A percentile compares a stretch with the other conserved stretches of the same genome.
Conservation (phyloP, 1,284 basidiomycete genomes). For the Irpex sp. region DNA sequence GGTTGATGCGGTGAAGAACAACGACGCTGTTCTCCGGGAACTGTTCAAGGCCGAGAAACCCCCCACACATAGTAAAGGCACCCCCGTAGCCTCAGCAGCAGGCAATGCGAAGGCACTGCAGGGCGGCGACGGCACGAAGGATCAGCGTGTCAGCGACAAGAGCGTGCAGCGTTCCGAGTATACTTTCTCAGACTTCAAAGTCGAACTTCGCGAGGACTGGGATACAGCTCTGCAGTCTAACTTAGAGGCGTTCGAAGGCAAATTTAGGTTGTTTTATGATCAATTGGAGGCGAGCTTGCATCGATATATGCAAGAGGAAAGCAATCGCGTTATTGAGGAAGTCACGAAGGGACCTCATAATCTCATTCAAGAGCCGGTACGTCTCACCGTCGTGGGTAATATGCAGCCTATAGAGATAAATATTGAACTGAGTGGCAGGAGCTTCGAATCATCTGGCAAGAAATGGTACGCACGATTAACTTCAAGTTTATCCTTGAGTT, state of each 20-base stretch:
- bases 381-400: neutral
- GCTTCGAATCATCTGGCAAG: constrained; percentile 7
- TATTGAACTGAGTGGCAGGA: neutral
- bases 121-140: neutral
- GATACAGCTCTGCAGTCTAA: constrained; percentile 23
- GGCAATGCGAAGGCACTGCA: neutral
- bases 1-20: constrained; percentile 8
- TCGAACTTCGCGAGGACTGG: constrained; percentile 22
- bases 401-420: neutral
- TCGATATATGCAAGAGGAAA: constrained; percentile 19
- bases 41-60: constrained; percentile 8
- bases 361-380: constrained; percentile 5
- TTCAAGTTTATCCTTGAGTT: constrained; percentile 5
- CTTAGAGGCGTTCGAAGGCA: constrained; percentile 22
- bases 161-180: constrained; percentile 3
- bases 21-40: constrained; percentile 15
- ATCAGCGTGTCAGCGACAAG: constrained; percentile 5
- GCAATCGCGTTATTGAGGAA: constrained; percentile 21
- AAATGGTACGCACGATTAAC: neutral
- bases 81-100: neutral
- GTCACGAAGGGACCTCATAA: constrained; percentile 10
- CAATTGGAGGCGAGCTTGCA: constrained; percentile 22
- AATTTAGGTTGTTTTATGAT: constrained; percentile 25
- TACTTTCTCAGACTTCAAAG: constrained; percentile 24
- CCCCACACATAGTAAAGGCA: neutral